These are phyloP conservation scores for Phytophthora pluvialis DNA, from an alignment of 352 stramenopile genomes.

Conservation along the genomic window DNA sequence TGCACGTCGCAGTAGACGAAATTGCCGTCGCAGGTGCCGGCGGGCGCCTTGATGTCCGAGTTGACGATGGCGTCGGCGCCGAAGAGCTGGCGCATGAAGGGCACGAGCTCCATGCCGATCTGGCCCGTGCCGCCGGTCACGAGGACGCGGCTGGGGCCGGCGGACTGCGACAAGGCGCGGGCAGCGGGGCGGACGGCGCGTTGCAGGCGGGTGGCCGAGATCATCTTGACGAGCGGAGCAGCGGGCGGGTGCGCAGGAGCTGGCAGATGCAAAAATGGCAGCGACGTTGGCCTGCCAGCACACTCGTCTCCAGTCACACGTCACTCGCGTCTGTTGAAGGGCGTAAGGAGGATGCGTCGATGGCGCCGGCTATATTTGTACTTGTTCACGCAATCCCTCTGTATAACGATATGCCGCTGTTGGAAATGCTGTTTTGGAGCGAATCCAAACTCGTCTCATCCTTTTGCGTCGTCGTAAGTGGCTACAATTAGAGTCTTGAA, in stretches of 20 bases:
- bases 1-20: conserved; percentile 89
- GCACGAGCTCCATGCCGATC: conserved; percentile 89
- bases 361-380: background rate
- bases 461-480: too few relatives aligned
- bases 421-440: background rate
- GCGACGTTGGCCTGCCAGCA: background rate
- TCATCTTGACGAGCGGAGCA: conserved; percentile 9
- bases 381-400: conserved; percentile 10
- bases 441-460: too few relatives aligned
- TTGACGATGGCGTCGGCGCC: conserved; percentile 72
- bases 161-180: conserved; percentile 24
- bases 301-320: conserved; percentile 25
- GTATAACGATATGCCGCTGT: background rate
- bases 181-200: conserved; percentile 6
- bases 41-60: conserved; percentile 79
- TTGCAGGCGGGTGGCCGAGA: conserved; percentile 18
- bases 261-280: conserved; percentile 32
- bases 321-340: conserved; percentile 34
- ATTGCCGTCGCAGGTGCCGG: conserved; percentile 51
- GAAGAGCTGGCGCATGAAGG: conserved; percentile 74
- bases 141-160: conserved; percentile 57
- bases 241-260: conserved; percentile 5
- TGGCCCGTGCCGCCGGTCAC: conserved; percentile 83
- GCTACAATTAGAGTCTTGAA: too few relatives aligned
- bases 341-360: conserved; percentile 15